Base-by-base conservation (phyloP, 1,284 basidiomycete genomes). In the Phlebopus sp. region DNA sequence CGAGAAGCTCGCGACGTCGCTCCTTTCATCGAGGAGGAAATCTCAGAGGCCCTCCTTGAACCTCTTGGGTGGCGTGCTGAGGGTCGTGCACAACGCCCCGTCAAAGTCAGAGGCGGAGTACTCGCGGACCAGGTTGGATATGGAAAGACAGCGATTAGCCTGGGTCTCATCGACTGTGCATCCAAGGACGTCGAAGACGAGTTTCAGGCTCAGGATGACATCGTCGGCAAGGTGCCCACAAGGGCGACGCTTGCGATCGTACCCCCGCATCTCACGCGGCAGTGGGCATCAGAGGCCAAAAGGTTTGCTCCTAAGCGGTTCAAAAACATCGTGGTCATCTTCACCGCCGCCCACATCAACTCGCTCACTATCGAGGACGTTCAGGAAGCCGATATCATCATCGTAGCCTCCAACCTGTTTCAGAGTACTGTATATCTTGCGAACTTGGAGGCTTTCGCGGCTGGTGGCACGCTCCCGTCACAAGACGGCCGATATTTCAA, bases 121-220 rank as follows among this genome's bases (percentile, higher is more conserved):
- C 81, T 97, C 39, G 95, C 95, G 7, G 94, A 97, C 60, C 88
- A 96, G 66, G 94, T 97, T 55, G 94, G 95, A 42, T 97, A 97
- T 63, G 94, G 94, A 29, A 97, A 97, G 72, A 97, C 94, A 0
- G 93, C 93, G 21, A 97, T 97, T 57, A 93, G 92, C 1, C 78
- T 97, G 17, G 94, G 88, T 9, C 76, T 97, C 46, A 87, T 96
- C 54, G 85, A 89, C 59, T 85, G 81, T 59, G 76, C 79, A 47
- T 71, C 69, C 44, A 77, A 80, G 56, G 68, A 75, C 32, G 78
- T 88, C 27, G 73, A 75, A 47, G 72, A 76, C 45, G 78, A 84
- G 50, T 78, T 86, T 53, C 71, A 74, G n/a, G 71, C 73, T 40
- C 73, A 73, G 46, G 70, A 71, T 7, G 65, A 75, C 14, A 69